These are phyloP conservation scores for Penicillium psychrofluorescens DNA, from an alignment of 495 filamentous ascomycete genomes.

Conservation along the genomic window DNA sequence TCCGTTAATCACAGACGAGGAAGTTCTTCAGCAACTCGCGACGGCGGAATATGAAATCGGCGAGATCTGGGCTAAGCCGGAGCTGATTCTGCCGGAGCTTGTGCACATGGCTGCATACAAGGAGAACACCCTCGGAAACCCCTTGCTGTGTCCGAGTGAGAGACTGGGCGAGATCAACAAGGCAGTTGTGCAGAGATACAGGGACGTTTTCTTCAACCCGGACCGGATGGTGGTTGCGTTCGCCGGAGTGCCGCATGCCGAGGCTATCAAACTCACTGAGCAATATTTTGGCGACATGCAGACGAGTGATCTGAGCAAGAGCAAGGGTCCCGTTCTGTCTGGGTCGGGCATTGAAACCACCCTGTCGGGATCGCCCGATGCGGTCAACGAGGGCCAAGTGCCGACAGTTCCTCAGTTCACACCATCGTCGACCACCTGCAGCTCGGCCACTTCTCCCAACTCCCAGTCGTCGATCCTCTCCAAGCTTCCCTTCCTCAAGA, in stretches of 20 bases:
- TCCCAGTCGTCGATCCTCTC: constrained; percentile 56
- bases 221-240: constrained; percentile 92
- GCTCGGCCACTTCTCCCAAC: constrained; percentile 30
- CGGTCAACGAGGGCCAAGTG: constrained; percentile 29
- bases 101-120: constrained; percentile 92
- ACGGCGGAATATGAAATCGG: constrained; percentile 92
- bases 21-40: constrained; percentile 77
- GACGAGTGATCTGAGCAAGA: constrained; percentile 19
- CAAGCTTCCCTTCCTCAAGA: constrained; percentile 90
- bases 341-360: constrained; percentile 50
- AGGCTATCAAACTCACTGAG: constrained; percentile 73
- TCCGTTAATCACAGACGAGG: constrained; percentile 81
- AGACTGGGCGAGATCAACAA: constrained; percentile 70
- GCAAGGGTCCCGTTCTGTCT: constrained; percentile 45
- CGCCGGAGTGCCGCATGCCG: constrained; percentile 77
- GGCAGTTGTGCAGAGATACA: constrained; percentile 67
- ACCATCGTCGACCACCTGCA: constrained; percentile 32
- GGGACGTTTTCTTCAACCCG: constrained; percentile 76
- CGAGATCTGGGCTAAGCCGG: constrained; percentile 97
- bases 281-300: constrained; percentile 90
- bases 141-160: constrained; percentile 83
- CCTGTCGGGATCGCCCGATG: constrained; percentile 40
- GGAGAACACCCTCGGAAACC: constrained; percentile 92
- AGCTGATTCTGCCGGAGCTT: constrained; percentile 91
- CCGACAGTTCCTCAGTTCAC: constrained; percentile 34